Evolutionary conservation across 148 eudicot species (phyloP).

Genomic region (Chenopodium formosanum): DNA sequence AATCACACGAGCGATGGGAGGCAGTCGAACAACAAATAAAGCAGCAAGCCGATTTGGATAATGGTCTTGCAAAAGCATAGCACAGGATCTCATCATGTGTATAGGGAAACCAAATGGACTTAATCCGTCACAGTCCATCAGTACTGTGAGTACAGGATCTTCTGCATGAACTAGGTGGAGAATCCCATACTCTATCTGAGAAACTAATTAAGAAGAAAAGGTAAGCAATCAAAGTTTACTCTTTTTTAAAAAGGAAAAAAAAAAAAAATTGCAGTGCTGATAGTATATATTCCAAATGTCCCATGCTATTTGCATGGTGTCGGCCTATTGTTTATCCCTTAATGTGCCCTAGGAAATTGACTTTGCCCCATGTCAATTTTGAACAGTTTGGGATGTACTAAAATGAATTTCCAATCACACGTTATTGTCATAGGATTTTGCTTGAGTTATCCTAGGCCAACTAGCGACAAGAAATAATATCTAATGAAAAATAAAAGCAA

Average conservation of each 20-base stretch:
- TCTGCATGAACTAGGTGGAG: constrained; percentile 42
- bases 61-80: constrained; percentile 66
- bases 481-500: not conserved
- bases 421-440: not conserved
- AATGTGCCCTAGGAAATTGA: not conserved
- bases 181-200: constrained; percentile 69
- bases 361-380: not conserved
- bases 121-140: constrained; percentile 73
- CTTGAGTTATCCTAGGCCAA: not conserved
- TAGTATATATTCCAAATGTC: not conserved
- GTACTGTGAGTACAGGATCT: constrained; percentile 54
- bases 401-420: not conserved
- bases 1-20: constrained; percentile 52
- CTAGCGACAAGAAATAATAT: not conserved
- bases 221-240: constrained; percentile 9
- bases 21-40: constrained; percentile 49
- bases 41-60: constrained; percentile 71
- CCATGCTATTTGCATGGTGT: not conserved
- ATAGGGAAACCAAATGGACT: constrained; percentile 63
- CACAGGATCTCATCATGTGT: constrained; percentile 68
- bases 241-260: not conserved
- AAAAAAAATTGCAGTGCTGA: not conserved
- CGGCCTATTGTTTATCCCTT: not conserved
- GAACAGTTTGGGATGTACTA: not conserved
- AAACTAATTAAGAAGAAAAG: constrained; percentile 39